Base-by-base conservation (phyloP, 208 protist genomes). In the Novymonas esmeraldas region DNA sequence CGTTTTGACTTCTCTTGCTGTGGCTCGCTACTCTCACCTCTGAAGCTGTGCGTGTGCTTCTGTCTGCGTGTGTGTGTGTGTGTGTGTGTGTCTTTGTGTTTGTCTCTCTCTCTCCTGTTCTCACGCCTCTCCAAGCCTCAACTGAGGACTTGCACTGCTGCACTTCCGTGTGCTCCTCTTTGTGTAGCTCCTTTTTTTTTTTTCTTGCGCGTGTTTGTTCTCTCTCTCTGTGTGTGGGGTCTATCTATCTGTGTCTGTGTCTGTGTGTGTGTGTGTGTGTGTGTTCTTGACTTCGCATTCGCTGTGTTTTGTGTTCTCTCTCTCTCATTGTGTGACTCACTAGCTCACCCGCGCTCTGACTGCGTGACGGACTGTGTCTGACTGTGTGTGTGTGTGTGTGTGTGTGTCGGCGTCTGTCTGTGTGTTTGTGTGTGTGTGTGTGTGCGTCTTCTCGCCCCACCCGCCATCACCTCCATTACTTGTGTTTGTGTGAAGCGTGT, bases 291-390 rank as follows among this genome's bases (percentile, higher is more conserved):
- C 36, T 41, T 5, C 11, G 7, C 36, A 41, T 5, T 41, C 7
- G 36, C 36, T 41, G 36, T 5, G 7, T 41, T 11, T 5, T 14
- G 24, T 52, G 20, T 18, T 24, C n/a, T 49, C 45, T 49, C 45
- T 49, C 0, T 18, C 45, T 49, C 36, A 5, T 41, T 41, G 11
- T 41, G 11, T 41, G n/a, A n/a, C n/a, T n/a, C n/a, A n/a, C n/a
- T n/a, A n/a, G n/a, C n/a, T n/a, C n/a, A n/a, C n/a, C n/a, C 36
- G 5, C 11, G 11, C 36, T 41, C 36, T 11, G 36, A 14, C 7
- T 41, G 1, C 39, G 34, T 59, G 52, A 45, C 33, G 26, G 5
- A 45, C 33, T 59, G 52, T 59, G 34, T 59, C 13, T 59, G 10
- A 45, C 6, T 26, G 31, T 28, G 31, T 55, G 28, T 54, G 9